Evolutionary conservation across 768 basidiomycete species (phyloP).

Genomic region (Suillus sp.): DNA sequence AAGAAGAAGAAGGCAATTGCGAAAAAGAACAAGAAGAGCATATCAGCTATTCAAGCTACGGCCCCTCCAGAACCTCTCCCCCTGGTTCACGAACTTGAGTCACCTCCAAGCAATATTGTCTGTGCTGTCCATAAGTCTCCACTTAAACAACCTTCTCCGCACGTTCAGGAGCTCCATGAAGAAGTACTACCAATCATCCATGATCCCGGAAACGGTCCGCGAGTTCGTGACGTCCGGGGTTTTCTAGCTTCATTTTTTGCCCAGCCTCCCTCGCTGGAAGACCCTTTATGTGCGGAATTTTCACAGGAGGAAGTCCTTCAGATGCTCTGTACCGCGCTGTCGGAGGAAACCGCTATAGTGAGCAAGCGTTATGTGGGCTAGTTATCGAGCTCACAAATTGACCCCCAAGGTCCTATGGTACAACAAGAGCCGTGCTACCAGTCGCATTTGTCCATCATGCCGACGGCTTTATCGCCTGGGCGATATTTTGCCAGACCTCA

Average conservation of each 20-base stretch:
- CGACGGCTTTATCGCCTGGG: conserved; percentile 71
- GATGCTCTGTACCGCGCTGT: conserved; percentile 69
- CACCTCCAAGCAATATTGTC: conserved; percentile 10
- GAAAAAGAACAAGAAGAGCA: conserved; percentile 37
- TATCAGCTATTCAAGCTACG: not conserved
- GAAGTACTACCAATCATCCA: conserved; percentile 58
- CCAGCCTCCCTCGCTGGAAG: conserved; percentile 60
- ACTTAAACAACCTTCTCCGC: conserved; percentile 2
- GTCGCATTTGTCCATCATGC: conserved; percentile 79
- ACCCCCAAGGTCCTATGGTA: conserved; percentile 72
- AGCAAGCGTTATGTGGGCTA: conserved; percentile 41
- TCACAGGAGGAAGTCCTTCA: conserved; percentile 73
- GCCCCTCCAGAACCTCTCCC: conserved; percentile 1
- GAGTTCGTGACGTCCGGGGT: conserved; percentile 64
- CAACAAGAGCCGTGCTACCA: conserved; percentile 73
- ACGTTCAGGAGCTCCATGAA: conserved; percentile 11
- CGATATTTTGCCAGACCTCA: conserved; percentile 57
- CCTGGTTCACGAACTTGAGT: conserved; percentile 8
- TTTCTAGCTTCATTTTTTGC: conserved; percentile 73
- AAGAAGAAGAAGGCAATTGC: conserved; percentile 42
- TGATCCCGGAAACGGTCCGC: conserved; percentile 79
- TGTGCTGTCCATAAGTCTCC: conserved; percentile 15
- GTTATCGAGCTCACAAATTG: conserved; percentile 1
- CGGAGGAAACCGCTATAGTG: conserved; percentile 73
- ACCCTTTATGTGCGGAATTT: conserved; percentile 75